Base-by-base conservation (phyloP, 2,329 filamentous ascomycete species). In the Hortaea werneckii region DNA sequence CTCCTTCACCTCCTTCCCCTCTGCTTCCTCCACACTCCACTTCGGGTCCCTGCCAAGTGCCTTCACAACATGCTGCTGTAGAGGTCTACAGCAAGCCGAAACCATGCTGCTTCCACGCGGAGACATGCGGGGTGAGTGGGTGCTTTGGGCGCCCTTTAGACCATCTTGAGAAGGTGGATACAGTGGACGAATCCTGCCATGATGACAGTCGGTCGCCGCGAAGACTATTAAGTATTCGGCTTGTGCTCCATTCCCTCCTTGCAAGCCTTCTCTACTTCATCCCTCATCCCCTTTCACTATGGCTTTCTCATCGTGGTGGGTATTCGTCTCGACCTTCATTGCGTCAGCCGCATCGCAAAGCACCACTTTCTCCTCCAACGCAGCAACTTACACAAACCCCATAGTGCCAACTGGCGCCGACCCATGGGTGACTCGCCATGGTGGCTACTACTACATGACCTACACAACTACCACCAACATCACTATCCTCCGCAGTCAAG, bases 381-480 rank as follows among this genome's bases (percentile, higher is more conserved):
- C 32, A 9, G 47, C 59, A 11, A 70, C 67, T n/a, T 73, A 63
- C 54, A 70, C 63, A 1, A 73, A 73, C 47, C 70, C 70, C 1
- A 62, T 73, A 10, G 51, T 72, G 9, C 55, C 65, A n/a, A 55
- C 54, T 1, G 69, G 66, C 12, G 70, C 70, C 13, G 70, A 73
- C 56, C 70, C 69, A 55, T 72, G 68, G 65, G 65, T 72, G 20
- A 66, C 67, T 30, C 64, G 60, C 26, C 55, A 70, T 50, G 58
- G 63, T 32, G 63, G 56, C 32, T 67, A 64, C 48, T 72, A 72
- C 53, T 71, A 69, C 49, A 62, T 72, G 60, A 69, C 64, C 28
- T 71, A 68, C 37, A 41, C 46, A 9, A 72, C 66, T 40, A 66
- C 62, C 37, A 54, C 61, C 13, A 64, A 73, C 48, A 66, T 73